These are phyloP conservation scores for Trametes polyzona DNA, from an alignment of 1,284 basidiomycete genomes.

Conservation along the genomic window DNA sequence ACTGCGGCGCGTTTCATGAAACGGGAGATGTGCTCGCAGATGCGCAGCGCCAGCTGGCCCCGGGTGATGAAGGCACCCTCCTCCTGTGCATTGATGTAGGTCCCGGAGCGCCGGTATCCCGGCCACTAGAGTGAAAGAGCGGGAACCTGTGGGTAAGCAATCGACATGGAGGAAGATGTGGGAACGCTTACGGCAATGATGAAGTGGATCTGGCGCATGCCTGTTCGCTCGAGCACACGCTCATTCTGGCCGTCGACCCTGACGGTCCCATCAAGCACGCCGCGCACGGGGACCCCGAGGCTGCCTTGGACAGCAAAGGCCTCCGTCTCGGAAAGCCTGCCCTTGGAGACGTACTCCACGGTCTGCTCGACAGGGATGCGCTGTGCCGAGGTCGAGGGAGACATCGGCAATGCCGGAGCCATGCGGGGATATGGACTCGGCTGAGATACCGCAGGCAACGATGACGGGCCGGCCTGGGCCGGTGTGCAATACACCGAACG, in stretches of 20 bases:
- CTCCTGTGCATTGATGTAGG: slow-evolving; percentile 22
- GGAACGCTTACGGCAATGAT: slow-evolving; percentile 21
- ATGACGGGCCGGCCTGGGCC: neutral
- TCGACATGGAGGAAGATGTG: neutral
- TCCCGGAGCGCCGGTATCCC: slow-evolving; percentile 21
- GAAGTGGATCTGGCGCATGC: slow-evolving; percentile 24
- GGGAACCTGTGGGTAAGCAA: neutral
- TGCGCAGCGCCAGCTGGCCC: slow-evolving; percentile 15
- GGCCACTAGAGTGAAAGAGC: slow-evolving; percentile 22
- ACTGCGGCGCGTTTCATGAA: slow-evolving; percentile 16
- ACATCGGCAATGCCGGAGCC: neutral
- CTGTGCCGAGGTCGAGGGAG: neutral
- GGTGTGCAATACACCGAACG: neutral
- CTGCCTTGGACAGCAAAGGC: slow-evolving; percentile 15
- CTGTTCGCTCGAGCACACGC: slow-evolving; percentile 18
- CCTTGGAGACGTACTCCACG: slow-evolving; percentile 1
- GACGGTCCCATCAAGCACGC: slow-evolving; percentile 13
- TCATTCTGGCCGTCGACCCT: slow-evolving; percentile 16
- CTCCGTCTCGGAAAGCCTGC: neutral
- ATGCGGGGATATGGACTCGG: neutral
- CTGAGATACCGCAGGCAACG: neutral
- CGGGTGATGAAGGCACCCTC: slow-evolving; percentile 20
- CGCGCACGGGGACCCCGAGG: slow-evolving; percentile 23
- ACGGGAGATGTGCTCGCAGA: slow-evolving; percentile 13
- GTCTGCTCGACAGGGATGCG: slow-evolving; percentile 22